phyloP scores from a whole-genome alignment of 1,284 basidiomycete species.

The Phellopilus nigrolimitatus region DNA sequence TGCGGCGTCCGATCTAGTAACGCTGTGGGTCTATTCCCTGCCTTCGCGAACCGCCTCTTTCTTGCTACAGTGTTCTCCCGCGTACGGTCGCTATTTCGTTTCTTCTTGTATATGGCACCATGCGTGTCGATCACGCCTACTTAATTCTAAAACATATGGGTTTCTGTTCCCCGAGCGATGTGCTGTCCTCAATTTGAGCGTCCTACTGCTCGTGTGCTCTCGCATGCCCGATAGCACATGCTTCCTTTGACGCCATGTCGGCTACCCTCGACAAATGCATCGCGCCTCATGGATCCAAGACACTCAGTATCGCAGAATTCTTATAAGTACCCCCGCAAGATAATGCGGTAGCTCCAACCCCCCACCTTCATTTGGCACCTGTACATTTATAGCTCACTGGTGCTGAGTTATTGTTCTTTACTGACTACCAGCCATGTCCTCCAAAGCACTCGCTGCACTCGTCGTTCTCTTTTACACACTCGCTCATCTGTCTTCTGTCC shows the following conservation, averaged over 20 bases:
- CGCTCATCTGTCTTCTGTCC: conserved; percentile 1
- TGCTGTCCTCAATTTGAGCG: neutral
- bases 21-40: too few relatives aligned
- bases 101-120: too few relatives aligned
- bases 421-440: conserved; percentile 16
- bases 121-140: too few relatives aligned
- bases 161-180: too few relatives aligned
- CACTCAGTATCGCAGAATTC: too few relatives aligned
- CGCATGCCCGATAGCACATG: neutral
- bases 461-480: conserved; percentile 10
- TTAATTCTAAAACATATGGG: too few relatives aligned
- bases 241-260: neutral
- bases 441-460: conserved; percentile 8
- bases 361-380: too few relatives aligned
- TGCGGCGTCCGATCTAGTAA: neutral
- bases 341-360: too few relatives aligned
- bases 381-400: neutral
- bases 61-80: too few relatives aligned
- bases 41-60: neutral
- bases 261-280: neutral
- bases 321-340: neutral
- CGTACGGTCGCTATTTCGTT: neutral
- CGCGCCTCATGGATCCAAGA: neutral
- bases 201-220: neutral
- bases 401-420: conserved; percentile 1